These are phyloP conservation scores for Echria macrotheca DNA, from an alignment of 495 filamentous ascomycete genomes.

Conservation along the genomic window DNA sequence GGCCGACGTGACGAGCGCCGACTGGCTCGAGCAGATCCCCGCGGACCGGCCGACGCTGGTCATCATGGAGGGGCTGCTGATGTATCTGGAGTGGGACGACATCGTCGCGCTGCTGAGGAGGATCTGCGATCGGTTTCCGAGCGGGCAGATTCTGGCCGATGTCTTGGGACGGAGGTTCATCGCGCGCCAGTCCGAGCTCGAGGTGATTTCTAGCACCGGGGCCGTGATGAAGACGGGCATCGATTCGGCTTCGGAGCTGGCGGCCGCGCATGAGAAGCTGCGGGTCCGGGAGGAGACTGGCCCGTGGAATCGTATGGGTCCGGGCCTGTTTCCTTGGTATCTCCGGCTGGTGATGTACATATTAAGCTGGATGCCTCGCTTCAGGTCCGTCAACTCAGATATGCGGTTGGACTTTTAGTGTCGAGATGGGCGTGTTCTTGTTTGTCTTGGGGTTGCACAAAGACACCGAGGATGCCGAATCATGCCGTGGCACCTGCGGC, in stretches of 20 bases:
- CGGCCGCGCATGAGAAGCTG: neutral
- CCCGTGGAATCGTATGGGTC: neutral
- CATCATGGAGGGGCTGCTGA: conserved; percentile 19
- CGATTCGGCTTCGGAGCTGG: conserved; percentile 1
- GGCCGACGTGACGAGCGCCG: conserved; percentile 9
- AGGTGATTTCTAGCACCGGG: neutral
- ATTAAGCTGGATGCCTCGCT: conserved; percentile 5
- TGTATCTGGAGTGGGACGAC: conserved; percentile 13
- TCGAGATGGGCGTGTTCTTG: too few species aligned
- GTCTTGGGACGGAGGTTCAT: conserved; percentile 9
- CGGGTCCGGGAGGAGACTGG: neutral
- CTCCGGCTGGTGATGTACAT: neutral
- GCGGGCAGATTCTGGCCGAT: conserved; percentile 15
- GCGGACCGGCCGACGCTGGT: conserved; percentile 18
- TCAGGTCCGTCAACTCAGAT: neutral
- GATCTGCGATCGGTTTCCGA: conserved; percentile 11
- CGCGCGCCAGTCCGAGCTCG: neutral
- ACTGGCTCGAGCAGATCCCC: conserved; percentile 16
- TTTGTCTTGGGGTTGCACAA: too few species aligned
- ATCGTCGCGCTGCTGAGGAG: conserved; percentile 7
- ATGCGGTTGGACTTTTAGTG: conserved; percentile 8
- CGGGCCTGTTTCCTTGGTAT: neutral
- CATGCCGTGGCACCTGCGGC: too few species aligned
- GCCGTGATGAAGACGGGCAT: neutral
- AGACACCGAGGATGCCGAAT: too few species aligned